These are phyloP conservation scores for Mycena kentingensis DNA, from an alignment of 768 basidiomycete species.

Conservation along the genomic window DNA sequence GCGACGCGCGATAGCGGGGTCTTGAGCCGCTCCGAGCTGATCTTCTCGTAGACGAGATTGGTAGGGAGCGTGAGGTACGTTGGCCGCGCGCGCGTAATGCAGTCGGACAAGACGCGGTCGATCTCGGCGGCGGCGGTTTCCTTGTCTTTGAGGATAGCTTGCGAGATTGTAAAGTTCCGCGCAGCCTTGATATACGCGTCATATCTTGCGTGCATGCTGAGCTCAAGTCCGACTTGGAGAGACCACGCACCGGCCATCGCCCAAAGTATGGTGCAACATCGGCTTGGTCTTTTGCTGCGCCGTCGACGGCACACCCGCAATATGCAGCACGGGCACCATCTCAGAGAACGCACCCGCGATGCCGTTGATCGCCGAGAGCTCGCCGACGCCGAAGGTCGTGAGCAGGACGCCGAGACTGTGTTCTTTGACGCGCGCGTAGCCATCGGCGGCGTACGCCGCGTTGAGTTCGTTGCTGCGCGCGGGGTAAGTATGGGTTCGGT, in stretches of 20 bases:
- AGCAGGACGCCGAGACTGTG: slow-evolving; percentile 67
- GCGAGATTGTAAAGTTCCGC: slow-evolving; percentile 71
- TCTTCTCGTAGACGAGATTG: slow-evolving; percentile 71
- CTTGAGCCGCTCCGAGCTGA: slow-evolving; percentile 64
- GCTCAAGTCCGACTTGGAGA: neutral
- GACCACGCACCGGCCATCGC: slow-evolving; percentile 64
- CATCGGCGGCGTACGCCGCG: slow-evolving; percentile 89
- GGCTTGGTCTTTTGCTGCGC: slow-evolving; percentile 69
- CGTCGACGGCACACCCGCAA: slow-evolving; percentile 83
- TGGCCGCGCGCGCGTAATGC: slow-evolving; percentile 73
- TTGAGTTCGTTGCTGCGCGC: slow-evolving; percentile 79
- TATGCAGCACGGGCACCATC: slow-evolving; percentile 86
- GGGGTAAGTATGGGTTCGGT: neutral
- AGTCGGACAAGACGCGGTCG: slow-evolving; percentile 75
- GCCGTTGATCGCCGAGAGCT: slow-evolving; percentile 84
- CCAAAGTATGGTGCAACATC: slow-evolving; percentile 86
- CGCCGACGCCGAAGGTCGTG: slow-evolving; percentile 95
- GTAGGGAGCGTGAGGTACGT: slow-evolving; percentile 88
- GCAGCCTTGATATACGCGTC: slow-evolving; percentile 80
- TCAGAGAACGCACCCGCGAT: slow-evolving; percentile 85
- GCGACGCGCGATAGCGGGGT: slow-evolving; percentile 54
- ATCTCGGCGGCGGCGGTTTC: slow-evolving; percentile 66
- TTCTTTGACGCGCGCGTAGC: slow-evolving; percentile 87
- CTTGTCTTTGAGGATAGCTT: slow-evolving; percentile 58
- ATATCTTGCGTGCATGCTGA: slow-evolving; percentile 51